Evolutionary conservation across 306 rosid species (phyloP).

Genomic region (Glycine latifolia): DNA sequence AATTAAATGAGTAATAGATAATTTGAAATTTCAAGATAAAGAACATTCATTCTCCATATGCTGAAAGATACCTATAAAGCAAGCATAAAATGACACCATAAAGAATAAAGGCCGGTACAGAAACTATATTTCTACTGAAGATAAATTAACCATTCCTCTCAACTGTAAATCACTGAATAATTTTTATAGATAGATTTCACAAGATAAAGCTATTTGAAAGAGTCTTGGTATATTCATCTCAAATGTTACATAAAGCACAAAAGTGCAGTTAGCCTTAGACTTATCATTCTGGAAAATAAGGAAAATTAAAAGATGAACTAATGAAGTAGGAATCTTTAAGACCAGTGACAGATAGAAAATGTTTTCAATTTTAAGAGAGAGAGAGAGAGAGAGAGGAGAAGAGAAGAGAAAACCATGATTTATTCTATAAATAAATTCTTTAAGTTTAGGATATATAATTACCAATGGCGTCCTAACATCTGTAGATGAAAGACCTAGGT

Average conservation of each 20-base stretch:
- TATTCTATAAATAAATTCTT: constrained; percentile 18
- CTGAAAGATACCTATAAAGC: background rate
- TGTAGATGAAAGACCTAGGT: constrained; percentile 72
- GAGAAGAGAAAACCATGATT: constrained; percentile 23
- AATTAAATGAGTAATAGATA: constrained; percentile 36
- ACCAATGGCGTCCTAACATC: constrained; percentile 85
- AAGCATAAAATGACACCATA: background rate
- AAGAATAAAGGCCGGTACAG: background rate
- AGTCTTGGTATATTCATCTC: background rate
- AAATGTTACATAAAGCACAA: constrained; percentile 24
- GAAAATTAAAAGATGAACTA: background rate
- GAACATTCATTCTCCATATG: background rate
- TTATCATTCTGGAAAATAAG: background rate
- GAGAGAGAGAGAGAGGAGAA: background rate
- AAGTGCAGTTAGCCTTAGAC: background rate
- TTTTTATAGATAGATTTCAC: background rate
- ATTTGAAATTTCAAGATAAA: constrained; percentile 29
- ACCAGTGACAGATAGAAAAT: background rate
- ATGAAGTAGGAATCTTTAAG: constrained; percentile 30
- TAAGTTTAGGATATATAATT: constrained; percentile 23
- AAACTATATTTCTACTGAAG: background rate
- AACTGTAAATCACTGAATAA: constrained; percentile 2
- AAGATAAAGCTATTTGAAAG: background rate
- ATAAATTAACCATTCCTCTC: background rate
- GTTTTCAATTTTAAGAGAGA: background rate